Percentiles rank a stretch among this genome's conserved stretches.
These are phyloP conservation scores for Beauveria medogensis DNA, from an alignment of 2,329 filamentous ascomycete genomes.

Conservation along the genomic window DNA sequence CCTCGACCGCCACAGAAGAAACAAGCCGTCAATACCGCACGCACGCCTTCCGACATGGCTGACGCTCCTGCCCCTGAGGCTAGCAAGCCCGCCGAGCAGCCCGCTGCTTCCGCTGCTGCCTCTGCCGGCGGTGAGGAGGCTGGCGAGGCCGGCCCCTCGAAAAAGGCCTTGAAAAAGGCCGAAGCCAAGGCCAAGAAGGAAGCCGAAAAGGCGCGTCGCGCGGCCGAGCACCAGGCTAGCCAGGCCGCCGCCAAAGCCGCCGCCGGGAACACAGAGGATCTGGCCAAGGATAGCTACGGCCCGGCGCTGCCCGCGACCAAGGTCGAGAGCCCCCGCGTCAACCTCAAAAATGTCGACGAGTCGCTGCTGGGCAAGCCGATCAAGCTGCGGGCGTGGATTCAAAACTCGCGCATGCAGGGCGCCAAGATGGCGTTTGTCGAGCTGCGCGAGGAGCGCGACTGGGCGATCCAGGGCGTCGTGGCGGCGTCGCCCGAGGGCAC, in stretches of 20 bases:
- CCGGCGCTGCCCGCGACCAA: slow-evolving; percentile 50
- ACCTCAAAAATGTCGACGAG: slow-evolving; percentile 57
- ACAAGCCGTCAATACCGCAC: not conserved
- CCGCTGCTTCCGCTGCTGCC: slow-evolving; percentile 4
- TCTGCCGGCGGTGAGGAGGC: slow-evolving; percentile 10
- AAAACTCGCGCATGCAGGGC: slow-evolving; percentile 80
- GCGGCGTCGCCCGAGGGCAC: slow-evolving; percentile 60
- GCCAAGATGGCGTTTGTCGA: slow-evolving; percentile 90
- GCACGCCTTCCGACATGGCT: slow-evolving; percentile 20
- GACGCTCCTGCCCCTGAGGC: slow-evolving; percentile 19
- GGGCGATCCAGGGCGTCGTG: slow-evolving; percentile 76
- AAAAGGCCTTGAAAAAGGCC: slow-evolving; percentile 79
- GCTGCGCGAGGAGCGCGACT: slow-evolving; percentile 65
- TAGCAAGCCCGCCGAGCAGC: slow-evolving; percentile 4
- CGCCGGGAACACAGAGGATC: slow-evolving; percentile 58
- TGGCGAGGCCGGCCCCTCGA: slow-evolving; percentile 43
- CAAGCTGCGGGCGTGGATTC: slow-evolving; percentile 70
- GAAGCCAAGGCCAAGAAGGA: slow-evolving; percentile 84
- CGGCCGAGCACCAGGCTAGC: slow-evolving; percentile 67
- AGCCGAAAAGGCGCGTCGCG: slow-evolving; percentile 64
- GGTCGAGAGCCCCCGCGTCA: slow-evolving; percentile 47
- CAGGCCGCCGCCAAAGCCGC: slow-evolving; percentile 60
- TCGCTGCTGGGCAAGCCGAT: slow-evolving; percentile 61
- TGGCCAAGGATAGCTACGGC: slow-evolving; percentile 74
- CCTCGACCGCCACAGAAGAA: not conserved